A percentile compares a stretch with the other conserved stretches of the same genome.
Evolutionary conservation across 2,329 filamentous ascomycete genomes (phyloP).

Genomic region (Epichloe amarillans): DNA sequence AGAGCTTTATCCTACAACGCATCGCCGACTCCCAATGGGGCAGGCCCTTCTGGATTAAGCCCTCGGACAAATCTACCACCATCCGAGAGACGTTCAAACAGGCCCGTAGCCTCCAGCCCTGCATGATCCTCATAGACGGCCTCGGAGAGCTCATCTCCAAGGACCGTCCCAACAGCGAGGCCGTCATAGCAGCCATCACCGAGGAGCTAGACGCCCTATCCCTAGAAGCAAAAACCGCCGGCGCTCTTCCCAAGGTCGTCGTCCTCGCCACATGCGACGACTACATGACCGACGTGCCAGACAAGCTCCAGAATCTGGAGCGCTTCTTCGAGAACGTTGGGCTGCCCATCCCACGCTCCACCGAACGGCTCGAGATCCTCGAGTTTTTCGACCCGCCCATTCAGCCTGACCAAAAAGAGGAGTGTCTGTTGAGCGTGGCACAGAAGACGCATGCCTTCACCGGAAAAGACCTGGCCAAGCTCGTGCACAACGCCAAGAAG

Average conservation of each 20-base stretch:
- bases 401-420: conserved; percentile 33
- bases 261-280: conserved; percentile 63
- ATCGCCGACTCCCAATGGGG: conserved; percentile 59
- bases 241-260: conserved; percentile 43
- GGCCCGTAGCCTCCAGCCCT: conserved; percentile 56
- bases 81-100: conserved; percentile 58
- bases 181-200: conserved; percentile 36
- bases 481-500: conserved; percentile 32
- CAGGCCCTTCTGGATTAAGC: conserved; percentile 48
- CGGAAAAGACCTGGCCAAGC: conserved; percentile 56
- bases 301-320: conserved; percentile 37
- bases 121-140: conserved; percentile 67
- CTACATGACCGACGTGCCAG: conserved; percentile 58
- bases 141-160: conserved; percentile 57
- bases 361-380: conserved; percentile 61
- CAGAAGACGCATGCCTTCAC: conserved; percentile 80
- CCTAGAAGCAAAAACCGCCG: conserved; percentile 21
- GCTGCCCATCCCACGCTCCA: conserved; percentile 62
- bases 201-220: conserved; percentile 44
- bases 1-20: conserved; percentile 58
- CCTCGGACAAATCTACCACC: conserved; percentile 40
- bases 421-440: conserved; percentile 46
- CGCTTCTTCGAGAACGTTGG: conserved; percentile 16
- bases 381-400: conserved; percentile 40
- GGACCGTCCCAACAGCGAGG: conserved; percentile 36